A percentile compares a stretch with the other conserved stretches of the same genome.
Conservation (phyloP, 495 filamentous ascomycete species). For the Hyphodiscus hymeniophilus region DNA sequence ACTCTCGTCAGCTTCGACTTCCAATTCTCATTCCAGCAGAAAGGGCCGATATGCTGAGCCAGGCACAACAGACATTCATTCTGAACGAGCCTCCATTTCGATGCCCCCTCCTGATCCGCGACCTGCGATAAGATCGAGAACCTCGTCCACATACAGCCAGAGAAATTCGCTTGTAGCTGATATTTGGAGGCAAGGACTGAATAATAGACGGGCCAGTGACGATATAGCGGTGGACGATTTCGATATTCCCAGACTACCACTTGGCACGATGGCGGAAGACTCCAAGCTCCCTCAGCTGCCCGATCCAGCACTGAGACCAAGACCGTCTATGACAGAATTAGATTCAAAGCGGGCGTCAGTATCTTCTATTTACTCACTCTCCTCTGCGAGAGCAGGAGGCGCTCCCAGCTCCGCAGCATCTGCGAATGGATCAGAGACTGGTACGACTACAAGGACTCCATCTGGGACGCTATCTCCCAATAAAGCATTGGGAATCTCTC, state of each 20-base stretch:
- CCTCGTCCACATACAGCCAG: conserved; percentile 16
- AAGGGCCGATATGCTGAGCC: conserved; percentile 48
- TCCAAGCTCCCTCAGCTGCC: conserved; percentile 26
- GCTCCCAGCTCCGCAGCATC: conserved; percentile 30
- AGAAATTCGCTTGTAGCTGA: conserved; percentile 1
- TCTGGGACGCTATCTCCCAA: conserved; percentile 14
- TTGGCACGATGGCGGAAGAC: conserved; percentile 24
- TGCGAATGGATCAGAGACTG: conserved; percentile 22
- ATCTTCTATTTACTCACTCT: conserved; percentile 56
- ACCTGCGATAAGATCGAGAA: conserved; percentile 15
- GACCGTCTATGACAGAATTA: conserved; percentile 32
- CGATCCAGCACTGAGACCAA: conserved; percentile 37
- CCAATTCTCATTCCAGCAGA: conserved; percentile 30
- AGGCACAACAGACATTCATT: conserved; percentile 24
- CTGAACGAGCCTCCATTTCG: conserved; percentile 49
- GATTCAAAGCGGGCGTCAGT: conserved; percentile 56
- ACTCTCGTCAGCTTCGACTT: conserved; percentile 24
- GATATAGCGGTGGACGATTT: conserved; percentile 30
- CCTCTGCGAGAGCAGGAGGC: conserved; percentile 38
- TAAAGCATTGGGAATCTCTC: conserved; percentile 19
- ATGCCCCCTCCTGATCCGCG: conserved; percentile 45
- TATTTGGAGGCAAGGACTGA: conserved; percentile 4
- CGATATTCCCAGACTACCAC: conserved; percentile 33
- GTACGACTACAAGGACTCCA: conserved; percentile 8
- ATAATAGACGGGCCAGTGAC: conserved; percentile 11